phyloP scores from a whole-genome alignment of 257 asterid genomes.

The Cinchona pubescens region DNA sequence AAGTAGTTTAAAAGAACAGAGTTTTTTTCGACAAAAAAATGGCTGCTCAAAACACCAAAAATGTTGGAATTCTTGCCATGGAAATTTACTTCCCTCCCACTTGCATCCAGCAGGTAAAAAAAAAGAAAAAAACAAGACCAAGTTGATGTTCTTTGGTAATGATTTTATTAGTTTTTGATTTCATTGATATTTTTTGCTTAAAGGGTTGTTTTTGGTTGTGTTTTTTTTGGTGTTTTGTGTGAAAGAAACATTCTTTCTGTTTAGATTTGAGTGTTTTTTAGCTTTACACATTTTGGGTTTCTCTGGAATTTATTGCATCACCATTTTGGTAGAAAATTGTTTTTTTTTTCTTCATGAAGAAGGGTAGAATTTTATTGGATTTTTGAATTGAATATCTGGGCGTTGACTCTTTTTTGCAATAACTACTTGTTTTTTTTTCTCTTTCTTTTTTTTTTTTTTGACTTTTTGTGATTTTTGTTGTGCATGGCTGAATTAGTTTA shows the following conservation, averaged over 20 bases:
- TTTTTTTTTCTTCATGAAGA: not conserved
- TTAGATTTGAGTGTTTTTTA: not conserved
- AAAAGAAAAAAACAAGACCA: not conserved
- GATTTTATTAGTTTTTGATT: not conserved
- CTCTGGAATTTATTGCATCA: not conserved
- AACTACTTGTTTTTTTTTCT: not conserved
- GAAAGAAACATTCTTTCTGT: not conserved
- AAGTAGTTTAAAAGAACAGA: too few relatives aligned
- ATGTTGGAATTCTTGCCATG: slow-evolving; percentile 96
- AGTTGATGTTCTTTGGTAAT: not conserved
- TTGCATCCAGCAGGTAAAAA: slow-evolving; percentile 83
- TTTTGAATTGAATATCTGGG: not conserved
- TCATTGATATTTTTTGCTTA: not conserved
- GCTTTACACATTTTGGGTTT: not conserved
- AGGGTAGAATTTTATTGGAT: not conserved
- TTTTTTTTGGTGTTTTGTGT: not conserved
- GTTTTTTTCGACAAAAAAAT: slow-evolving; percentile 20
- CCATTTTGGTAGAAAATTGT: not conserved
- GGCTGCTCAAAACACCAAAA: slow-evolving; percentile 52
- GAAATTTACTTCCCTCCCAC: slow-evolving; percentile 94
- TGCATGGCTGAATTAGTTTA: not conserved
- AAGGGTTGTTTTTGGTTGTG: not conserved
- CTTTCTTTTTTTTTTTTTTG: not conserved
- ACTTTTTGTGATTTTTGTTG: not conserved
- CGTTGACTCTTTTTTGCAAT: not conserved